Evolutionary conservation across 2,329 filamentous ascomycete genomes (phyloP), one percentile per base, ranked within the genome.

Genomic region (Diplodia corticola): DNA sequence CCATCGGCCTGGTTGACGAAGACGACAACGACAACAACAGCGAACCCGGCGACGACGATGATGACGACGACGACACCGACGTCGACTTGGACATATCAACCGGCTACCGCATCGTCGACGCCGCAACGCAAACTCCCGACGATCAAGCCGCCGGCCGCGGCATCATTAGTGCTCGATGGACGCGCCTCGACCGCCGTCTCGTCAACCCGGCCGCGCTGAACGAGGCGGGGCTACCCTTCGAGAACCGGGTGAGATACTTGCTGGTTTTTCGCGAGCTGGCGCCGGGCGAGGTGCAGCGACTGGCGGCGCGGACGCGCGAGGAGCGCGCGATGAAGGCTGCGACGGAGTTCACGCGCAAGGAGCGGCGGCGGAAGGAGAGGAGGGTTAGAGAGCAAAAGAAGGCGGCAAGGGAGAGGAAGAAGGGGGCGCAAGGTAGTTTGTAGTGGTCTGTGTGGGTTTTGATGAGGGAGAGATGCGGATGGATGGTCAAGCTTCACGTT

Each of bases 241-340:
- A 73, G 28, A 66, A 71, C n/a, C 55, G 68, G 6, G 67, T 64
- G 0, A 67, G 71, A 26, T 64, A 33, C 60, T 10, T 72, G 1
- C 35, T 72, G n/a, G 69, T 72, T 4, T 68, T 71, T 9, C 54
- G 70, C 6, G 59, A 68, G 13, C 50, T 75, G 30, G 50, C 54
- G 6, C 65, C 61, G 26, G 68, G 67, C 5, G 70, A 72, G 40
- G 66, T 75, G 7, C 30, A 63, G 54, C 30, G 30, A 26, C 68
- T 72, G 67, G 71, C 71, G 28, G 66, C 69, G 24, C 63, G 67
- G 48, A 74, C 71, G 20, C 61, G 65, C n/a, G 67, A 70, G 49
- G 55, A 69, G 26, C 61, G 71, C 22, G 54, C 54, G 55, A 63
- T 40, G 5, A 66, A 68, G 57, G 12, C 44, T 5, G 57, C 15